Base-by-base conservation (phyloP, 441 rosid species). In the Breynia disticha region DNA sequence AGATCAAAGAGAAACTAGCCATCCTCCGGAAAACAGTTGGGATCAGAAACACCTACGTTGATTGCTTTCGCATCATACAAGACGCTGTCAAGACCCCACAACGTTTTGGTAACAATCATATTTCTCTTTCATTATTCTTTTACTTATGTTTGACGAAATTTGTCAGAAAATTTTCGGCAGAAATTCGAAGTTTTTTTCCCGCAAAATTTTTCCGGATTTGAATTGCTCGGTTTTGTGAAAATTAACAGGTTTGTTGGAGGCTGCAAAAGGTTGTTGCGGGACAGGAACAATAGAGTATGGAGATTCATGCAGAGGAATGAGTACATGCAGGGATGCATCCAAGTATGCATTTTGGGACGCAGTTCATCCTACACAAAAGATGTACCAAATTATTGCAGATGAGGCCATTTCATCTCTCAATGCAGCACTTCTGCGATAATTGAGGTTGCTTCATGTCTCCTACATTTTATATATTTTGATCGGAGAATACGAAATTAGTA, bases 311-410 rank as follows among this genome's bases (percentile, higher is more conserved):
- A 76, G 52, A 65, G 87, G 84, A 42, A 38, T 74, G 79, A 41
- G 48, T 38, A 78, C 86, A 1, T 89, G 97, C 50, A 46, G 56
- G 10, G 83, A 89, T 66, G 67, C 87, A 12, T 65, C 79, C 15
- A 75, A 76, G 62, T 89, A 77, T 21, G 67, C 68, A 13, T 89
- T 86, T 50, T 89, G 93, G 93, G 97, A 86, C 51, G 84, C 90
- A 0, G 93, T 83, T 39, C 97, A 89, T 60, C 95, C 93, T 11
- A 78, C 93, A 0, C 71, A 89, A 56, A 81, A 64, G 58, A 81
- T 82, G 90, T 89, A 89, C 49, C 72, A 72, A 63, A 73, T 86
- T 54, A 48, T 89, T 17, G 90, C 87, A 7, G 60, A 52, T 11
- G 65, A 67, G 28, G 81, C 83, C 32, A 16, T 85, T 12, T 52